These are phyloP conservation scores for Phytophthora ramorum DNA, from an alignment of 352 stramenopile species.

Conservation along the genomic window DNA sequence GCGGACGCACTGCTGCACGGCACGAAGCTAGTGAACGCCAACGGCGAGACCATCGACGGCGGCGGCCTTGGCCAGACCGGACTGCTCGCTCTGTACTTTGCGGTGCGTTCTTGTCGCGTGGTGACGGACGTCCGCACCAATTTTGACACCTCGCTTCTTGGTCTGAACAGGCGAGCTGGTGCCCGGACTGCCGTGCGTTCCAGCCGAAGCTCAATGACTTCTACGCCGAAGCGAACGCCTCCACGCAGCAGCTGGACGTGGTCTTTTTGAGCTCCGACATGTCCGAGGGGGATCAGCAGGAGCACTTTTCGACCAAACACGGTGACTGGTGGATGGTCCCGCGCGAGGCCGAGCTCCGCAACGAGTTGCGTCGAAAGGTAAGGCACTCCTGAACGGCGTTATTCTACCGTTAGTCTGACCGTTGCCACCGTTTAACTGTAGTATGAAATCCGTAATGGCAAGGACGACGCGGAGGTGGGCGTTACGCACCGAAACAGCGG, in stretches of 20 bases:
- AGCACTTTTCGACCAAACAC: slow-evolving; percentile 74
- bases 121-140: neutral
- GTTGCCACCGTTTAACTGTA: neutral
- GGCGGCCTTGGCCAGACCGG: slow-evolving; percentile 36
- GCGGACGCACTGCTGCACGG: slow-evolving; percentile 48
- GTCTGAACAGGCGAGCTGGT: slow-evolving; percentile 75
- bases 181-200: slow-evolving; percentile 77
- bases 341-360: slow-evolving; percentile 57
- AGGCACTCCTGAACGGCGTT: slow-evolving; percentile 3
- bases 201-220: slow-evolving; percentile 75
- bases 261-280: slow-evolving; percentile 79
- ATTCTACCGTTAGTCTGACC: slow-evolving; percentile 19
- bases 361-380: slow-evolving; percentile 79
- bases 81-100: slow-evolving; percentile 78
- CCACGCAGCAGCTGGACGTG: slow-evolving; percentile 57
- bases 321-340: slow-evolving; percentile 74
- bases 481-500: slow-evolving; percentile 67
- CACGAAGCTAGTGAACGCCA: slow-evolving; percentile 61
- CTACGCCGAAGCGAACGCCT: slow-evolving; percentile 61
- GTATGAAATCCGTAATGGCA: slow-evolving; percentile 75
- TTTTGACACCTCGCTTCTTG: slow-evolving; percentile 8
- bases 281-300: slow-evolving; percentile 55
- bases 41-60: slow-evolving; percentile 52
- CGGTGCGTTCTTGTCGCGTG: slow-evolving; percentile 37
- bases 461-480: slow-evolving; percentile 64